phyloP scores from a whole-genome alignment of 2,329 filamentous ascomycete species.

The Trichoderma pleuroti region DNA sequence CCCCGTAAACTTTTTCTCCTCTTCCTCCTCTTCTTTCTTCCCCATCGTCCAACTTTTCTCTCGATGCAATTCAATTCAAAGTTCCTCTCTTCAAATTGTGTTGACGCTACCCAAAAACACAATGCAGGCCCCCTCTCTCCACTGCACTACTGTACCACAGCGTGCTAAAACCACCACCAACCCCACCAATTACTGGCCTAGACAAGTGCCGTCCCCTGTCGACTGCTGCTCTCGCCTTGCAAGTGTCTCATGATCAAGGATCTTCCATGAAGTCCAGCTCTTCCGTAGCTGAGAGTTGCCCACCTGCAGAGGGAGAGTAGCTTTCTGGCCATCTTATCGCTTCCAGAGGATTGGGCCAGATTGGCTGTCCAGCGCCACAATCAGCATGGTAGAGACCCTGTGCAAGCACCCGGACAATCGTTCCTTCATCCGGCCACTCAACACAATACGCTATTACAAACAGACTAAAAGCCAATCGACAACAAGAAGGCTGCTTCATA shows the following conservation, averaged over 20 bases:
- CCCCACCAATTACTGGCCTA: neutral
- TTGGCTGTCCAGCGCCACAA: neutral
- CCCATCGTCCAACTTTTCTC: neutral
- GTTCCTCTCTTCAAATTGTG: neutral
- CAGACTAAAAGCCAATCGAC: constrained; percentile 2
- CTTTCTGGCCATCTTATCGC: neutral
- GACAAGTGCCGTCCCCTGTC: constrained; percentile 8
- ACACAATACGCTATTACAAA: neutral
- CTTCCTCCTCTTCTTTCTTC: neutral
- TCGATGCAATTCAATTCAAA: neutral
- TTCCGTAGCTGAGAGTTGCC: neutral
- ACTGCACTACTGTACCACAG: neutral
- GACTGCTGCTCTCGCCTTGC: neutral
- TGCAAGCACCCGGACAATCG: neutral
- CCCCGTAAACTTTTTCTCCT: neutral
- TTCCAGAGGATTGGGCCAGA: neutral
- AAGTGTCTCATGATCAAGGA: neutral
- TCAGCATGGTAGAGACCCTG: neutral
- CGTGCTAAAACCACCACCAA: neutral
- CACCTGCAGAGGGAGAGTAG: neutral
- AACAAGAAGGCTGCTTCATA: constrained; percentile 3
- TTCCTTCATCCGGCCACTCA: neutral
- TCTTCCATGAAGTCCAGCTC: neutral
- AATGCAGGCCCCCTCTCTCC: neutral
- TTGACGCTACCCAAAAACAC: neutral